Base-by-base conservation (phyloP, 192 early-diverging fungal genomes). In the Coemansia sp. region DNA sequence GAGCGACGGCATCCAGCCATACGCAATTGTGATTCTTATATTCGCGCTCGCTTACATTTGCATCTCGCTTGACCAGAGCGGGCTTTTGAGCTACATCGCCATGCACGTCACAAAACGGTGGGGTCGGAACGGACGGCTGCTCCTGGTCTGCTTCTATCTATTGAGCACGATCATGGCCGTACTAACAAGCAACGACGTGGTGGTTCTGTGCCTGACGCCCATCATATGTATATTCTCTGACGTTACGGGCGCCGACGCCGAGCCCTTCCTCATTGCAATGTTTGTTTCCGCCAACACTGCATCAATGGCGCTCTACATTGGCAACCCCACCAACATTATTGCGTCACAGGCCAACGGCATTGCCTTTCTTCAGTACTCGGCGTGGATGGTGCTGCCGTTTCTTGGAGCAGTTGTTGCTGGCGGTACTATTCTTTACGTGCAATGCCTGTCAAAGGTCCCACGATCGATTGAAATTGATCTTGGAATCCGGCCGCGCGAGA, bases 271-370 rank as follows among this genome's bases (percentile, higher is more conserved):
- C 17, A 84, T 92, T 63, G 85, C 87, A n/a, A 86, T 89, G 61
- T 91, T 94, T 63, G 79, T 85, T 38, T 86, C 85, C 0, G 86
- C 87, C 30, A 94, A 94, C 59, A 90, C 86, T 30, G 87, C 86
- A 29, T 89, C 87, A 13, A 94, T 94, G 89, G 84, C 86, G 2
- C 71, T 95, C 22, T 93, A 89, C 64, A 90, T 95, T 67, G 91
- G 94, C 29, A 95, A 95, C 59, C 87, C 92, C 17, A 94, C 92
- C 8, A 94, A 96, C 67, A 87, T 96, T 13, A 83, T 96, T 34
- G 91, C 90, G 3, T 86, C 89, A 17, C 84, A 92, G 65, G 91
- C 90, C 2, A 92, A 86, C 59, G 66, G 68, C 20, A 85, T 96
- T 33, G 84, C 79, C 3, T 91, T 92, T 56, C 57, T 92, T 11